Conservation (phyloP, 768 basidiomycete species). For the Crepidotus variabilis region DNA sequence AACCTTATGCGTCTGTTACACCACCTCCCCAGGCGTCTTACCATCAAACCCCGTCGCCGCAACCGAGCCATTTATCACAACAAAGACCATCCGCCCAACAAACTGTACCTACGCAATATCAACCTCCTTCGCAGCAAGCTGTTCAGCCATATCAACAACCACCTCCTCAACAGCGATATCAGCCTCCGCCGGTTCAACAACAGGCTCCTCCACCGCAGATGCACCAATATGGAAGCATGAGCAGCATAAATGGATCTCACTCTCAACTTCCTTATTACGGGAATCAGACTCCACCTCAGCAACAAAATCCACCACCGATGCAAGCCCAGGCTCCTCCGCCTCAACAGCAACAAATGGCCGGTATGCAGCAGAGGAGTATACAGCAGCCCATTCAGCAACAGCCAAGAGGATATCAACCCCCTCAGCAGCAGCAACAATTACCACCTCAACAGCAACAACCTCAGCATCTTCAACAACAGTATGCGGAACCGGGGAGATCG, state of each 20-base stretch:
- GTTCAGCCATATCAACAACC: conserved; percentile 14
- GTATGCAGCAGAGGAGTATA: conserved; percentile 11
- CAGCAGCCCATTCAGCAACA: conserved; percentile 22
- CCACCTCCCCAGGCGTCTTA: conserved; percentile 30
- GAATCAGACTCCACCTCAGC: conserved; percentile 24
- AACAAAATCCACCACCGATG: conserved; percentile 12
- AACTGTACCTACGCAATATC: conserved; percentile 15
- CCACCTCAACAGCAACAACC: conserved; percentile 28
- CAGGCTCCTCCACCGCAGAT: conserved; percentile 9
- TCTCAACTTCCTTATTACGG: conserved; percentile 28
- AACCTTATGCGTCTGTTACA: conserved; percentile 28
- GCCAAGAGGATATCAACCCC: conserved; percentile 25
- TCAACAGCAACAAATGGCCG: conserved; percentile 17
- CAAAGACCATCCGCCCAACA: conserved; percentile 17
- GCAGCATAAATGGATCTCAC: conserved; percentile 22
- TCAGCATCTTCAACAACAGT: conserved; percentile 29
- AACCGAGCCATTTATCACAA: conserved; percentile 30
- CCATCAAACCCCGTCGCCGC: conserved; percentile 30
- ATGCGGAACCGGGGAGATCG: conserved; percentile 43
- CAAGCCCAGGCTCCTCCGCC: conserved; percentile 16
- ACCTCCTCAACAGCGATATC: conserved; percentile 20
- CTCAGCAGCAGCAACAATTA: conserved; percentile 20
- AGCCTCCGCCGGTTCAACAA: conserved; percentile 12
- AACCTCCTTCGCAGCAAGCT: conserved; percentile 12
- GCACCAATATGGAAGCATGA: conserved; percentile 14